Base-by-base conservation (phyloP, 805 yeast genomes). In the Candida sonorensis region DNA sequence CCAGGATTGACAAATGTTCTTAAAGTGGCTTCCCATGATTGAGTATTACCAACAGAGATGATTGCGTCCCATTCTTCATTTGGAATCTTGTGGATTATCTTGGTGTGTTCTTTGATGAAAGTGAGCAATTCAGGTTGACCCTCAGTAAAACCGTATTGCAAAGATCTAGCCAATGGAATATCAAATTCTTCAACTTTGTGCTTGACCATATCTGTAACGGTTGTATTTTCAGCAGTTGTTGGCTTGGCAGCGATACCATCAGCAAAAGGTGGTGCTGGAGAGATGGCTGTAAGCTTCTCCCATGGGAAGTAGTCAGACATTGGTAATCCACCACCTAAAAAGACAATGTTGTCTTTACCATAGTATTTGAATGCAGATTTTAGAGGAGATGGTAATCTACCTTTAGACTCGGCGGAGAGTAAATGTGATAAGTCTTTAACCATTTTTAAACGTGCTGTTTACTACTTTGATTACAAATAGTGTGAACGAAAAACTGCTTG, bases 271-370 rank as follows among this genome's bases (percentile, higher is more conserved):
- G 92, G 81, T 10, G 76, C 67, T 35, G 95, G 94, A 6, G 86
- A 66, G 35, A 74, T 75, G 10, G 81, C 80, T 15, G 69, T 55
- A 36, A 90, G 56, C 44, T 76, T 73, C 49, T 87, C 85, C 72
- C 90, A 85, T 27, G 98, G 97, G 72, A 90, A 90, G 61, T 84
- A 82, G 42, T 82, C 90, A 17, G 95, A 65, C 55, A 85, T 64
- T 10, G 98, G 98, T 47, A 90, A 72, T 7, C 98, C 98, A 48
- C 97, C 98, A 34, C 97, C 97, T 35, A 90, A 72, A 54, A 87
- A 88, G 35, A 86, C 77, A 52, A 92, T 67, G 33, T 79, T 75
- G 21, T 95, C 95, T 42, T 74, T 69, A 26, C 66, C 64, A 51
- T 66, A 81, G 64, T 82, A 81, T 53, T 76, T 77, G 67, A 90